Evolutionary conservation across 371 early-diverging fungal species (phyloP), one percentile per base, ranked within the genome.

Genomic region (Lichtheimia ramosa): DNA sequence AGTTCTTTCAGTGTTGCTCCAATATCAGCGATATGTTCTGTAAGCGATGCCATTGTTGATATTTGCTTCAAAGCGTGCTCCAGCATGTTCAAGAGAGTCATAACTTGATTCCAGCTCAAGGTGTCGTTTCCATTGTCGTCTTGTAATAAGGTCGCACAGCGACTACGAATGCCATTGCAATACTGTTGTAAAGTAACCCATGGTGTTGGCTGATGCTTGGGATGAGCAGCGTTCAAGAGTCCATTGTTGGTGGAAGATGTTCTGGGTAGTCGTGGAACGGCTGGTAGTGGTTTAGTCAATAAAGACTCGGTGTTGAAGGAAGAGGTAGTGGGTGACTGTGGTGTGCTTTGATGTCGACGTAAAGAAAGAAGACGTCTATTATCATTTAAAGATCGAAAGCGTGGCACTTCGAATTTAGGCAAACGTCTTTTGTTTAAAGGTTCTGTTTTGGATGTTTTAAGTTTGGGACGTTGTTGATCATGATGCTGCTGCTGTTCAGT

Each of bases 251-350:
- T 34, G 34, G 34, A 34, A 34, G 34, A 34, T 34, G 34, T 8
- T 34, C 34, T 34, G 5, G 34, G 34, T 34, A 10, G 34, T 8
- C 34, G 34, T 34, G 34, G 34, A 34, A 34, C 34, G 1, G 46
- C n/a, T 46, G 46, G 46, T n/a, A 46, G 46, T 18, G 46, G 18
- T 21, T 46, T 46, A 6, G 46, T 46, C 46, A 46, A 46, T 46
- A 46, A 46, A 34, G 34, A 21, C n/a, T 46, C 46, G 5, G 46
- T 21, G 46, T 18, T 46, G 46, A 46, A n/a, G 46, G 46, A 18
- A 16, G n/a, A 18, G 16, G 46, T 46, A 16, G 46, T 46, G 46
- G n/a, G 46, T 46, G n/a, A 46, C 16, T n/a, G 46, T n/a, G 46
- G 46, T 46, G n/a, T 1, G 16, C 46, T 46, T 21, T n/a, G 46